A percentile compares a stretch with the other conserved stretches of the same genome.
phyloP scores from a whole-genome alignment of 129 eudicot genomes.

The Flaveria linearis region DNA sequence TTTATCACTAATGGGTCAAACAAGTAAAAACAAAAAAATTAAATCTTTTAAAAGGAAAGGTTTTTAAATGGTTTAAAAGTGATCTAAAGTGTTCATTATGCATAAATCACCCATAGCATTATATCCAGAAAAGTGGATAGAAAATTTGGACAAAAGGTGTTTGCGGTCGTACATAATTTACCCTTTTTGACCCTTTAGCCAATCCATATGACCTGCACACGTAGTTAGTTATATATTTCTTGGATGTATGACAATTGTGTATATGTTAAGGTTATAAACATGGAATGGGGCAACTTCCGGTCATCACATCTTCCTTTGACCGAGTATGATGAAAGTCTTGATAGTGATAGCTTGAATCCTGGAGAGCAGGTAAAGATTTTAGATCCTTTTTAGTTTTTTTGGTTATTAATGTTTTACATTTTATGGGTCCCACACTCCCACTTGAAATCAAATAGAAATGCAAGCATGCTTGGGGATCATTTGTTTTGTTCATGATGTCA shows the following conservation, averaged over 20 bases:
- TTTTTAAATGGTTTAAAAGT: background rate
- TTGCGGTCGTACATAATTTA: background rate
- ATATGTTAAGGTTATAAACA: slow-evolving; percentile 69
- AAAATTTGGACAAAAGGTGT: background rate
- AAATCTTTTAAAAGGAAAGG: background rate
- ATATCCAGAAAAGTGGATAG: background rate
- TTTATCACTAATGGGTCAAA: background rate
- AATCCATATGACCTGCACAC: background rate
- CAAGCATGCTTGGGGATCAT: background rate
- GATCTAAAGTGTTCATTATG: background rate
- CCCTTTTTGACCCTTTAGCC: background rate
- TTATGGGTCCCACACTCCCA: background rate
- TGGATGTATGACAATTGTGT: slow-evolving; percentile 1
- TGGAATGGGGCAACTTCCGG: slow-evolving; percentile 89
- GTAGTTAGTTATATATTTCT: background rate
- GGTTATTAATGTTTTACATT: background rate
- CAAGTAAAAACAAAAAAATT: background rate
- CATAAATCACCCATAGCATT: background rate
- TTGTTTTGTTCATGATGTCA: background rate
- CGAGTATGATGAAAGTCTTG: slow-evolving; percentile 67
- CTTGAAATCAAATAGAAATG: background rate
- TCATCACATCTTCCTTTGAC: slow-evolving; percentile 89
- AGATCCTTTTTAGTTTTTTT: background rate
- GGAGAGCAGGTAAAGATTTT: slow-evolving; percentile 72
- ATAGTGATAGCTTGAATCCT: slow-evolving; percentile 76